Conservation (phyloP, 1,284 basidiomycete genomes). For the Ustilago bromivora region DNA sequence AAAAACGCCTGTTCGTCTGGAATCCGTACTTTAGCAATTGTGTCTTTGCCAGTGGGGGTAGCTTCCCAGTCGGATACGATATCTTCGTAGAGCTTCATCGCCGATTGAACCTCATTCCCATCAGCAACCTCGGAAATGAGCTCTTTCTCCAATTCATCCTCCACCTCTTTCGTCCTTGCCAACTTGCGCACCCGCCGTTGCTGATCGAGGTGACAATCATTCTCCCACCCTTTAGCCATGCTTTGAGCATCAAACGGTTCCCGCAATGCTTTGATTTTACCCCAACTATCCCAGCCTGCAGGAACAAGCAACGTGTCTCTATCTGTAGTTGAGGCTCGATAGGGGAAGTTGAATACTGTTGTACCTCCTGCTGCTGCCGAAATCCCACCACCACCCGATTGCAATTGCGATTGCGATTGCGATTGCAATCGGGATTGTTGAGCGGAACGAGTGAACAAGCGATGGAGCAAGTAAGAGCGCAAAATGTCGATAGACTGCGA, state of each 20-base stretch:
- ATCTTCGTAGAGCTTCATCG: slow-evolving; percentile 62
- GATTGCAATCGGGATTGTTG: background rate
- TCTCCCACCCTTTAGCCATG: slow-evolving; percentile 80
- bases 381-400: slow-evolving; percentile 50
- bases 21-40: slow-evolving; percentile 23
- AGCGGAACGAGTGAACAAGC: slow-evolving; percentile 80
- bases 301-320: slow-evolving; percentile 91
- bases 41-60: slow-evolving; percentile 19
- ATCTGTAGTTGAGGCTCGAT: slow-evolving; percentile 90
- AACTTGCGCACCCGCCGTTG: slow-evolving; percentile 32
- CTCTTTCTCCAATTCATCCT: slow-evolving; percentile 53
- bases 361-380: slow-evolving; percentile 69
- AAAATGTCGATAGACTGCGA: slow-evolving; percentile 83
- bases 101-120: slow-evolving; percentile 45
- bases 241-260: slow-evolving; percentile 88
- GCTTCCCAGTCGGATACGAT: slow-evolving; percentile 61
- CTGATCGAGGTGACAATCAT: slow-evolving; percentile 54
- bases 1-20: slow-evolving; percentile 54
- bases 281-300: slow-evolving; percentile 97
- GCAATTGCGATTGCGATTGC: slow-evolving; percentile 1
- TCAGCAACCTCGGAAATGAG: slow-evolving; percentile 18
- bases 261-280: slow-evolving; percentile 89
- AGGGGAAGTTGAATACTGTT: slow-evolving; percentile 85
- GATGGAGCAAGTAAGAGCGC: slow-evolving; percentile 86
- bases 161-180: slow-evolving; percentile 32